Percentiles rank a stretch among this genome's conserved stretches.
These are phyloP conservation scores for Sporothrix brasiliensis DNA, from an alignment of 2,329 filamentous ascomycete genomes.

Conservation along the genomic window DNA sequence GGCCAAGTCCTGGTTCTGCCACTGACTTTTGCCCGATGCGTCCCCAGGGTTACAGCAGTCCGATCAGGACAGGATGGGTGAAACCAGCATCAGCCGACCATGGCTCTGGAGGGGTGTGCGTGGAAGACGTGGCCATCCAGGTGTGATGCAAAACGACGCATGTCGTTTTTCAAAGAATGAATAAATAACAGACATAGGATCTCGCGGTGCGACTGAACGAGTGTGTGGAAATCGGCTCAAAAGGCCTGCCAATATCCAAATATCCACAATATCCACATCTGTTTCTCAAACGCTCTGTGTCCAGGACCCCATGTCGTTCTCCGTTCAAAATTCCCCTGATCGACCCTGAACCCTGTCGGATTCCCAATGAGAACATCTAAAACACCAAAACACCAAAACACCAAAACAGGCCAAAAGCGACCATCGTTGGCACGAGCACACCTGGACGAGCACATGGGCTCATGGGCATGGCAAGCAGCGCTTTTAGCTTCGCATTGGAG, in stretches of 20 bases:
- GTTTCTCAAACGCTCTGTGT: constrained; percentile 12
- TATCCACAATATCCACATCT: neutral
- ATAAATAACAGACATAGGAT: neutral
- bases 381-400: neutral
- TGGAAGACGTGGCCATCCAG: neutral
- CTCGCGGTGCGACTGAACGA: constrained; percentile 5
- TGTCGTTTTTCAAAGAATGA: neutral
- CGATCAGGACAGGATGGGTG: constrained; percentile 31
- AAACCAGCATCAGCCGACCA: constrained; percentile 28
- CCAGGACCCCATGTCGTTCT: neutral
- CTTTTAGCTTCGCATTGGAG: constrained; percentile 17
- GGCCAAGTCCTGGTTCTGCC: neutral
- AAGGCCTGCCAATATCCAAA: neutral
- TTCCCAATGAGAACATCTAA: neutral
- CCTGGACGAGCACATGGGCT: constrained; percentile 24
- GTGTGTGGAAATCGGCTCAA: neutral
- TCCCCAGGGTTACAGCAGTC: constrained; percentile 16
- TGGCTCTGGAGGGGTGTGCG: constrained; percentile 21
- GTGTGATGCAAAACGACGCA: neutral
- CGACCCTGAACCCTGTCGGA: constrained; percentile 23
- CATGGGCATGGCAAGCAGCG: constrained; percentile 12
- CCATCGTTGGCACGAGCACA: constrained; percentile 24
- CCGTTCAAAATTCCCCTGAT: constrained; percentile 21
- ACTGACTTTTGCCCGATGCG: constrained; percentile 20
- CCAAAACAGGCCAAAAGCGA: constrained; percentile 3